These are phyloP conservation scores for Barbarea vulgaris DNA, from an alignment of 345 rosid species.

Conservation along the genomic window DNA sequence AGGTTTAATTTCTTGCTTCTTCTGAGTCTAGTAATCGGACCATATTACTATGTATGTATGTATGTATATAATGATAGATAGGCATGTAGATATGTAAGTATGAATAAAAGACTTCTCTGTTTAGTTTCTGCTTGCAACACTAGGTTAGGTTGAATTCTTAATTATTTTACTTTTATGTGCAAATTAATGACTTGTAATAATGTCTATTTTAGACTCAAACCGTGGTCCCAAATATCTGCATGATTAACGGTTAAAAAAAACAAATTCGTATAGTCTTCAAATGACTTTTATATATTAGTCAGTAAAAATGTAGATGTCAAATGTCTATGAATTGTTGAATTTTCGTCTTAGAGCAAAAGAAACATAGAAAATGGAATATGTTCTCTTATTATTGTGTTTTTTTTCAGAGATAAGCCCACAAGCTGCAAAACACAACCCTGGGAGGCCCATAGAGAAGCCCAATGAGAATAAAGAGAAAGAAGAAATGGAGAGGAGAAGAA, in stretches of 20 bases:
- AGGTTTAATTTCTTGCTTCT: conserved; percentile 43
- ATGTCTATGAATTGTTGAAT: background rate
- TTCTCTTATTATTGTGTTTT: background rate
- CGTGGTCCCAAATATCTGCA: conserved; percentile 30
- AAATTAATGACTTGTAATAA: conserved; percentile 23
- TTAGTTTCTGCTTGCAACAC: conserved; percentile 32
- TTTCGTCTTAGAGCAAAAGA: background rate
- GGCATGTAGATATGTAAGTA: background rate
- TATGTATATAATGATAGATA: background rate
- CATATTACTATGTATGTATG: conserved; percentile 11
- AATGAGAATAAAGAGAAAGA: conserved; percentile 9
- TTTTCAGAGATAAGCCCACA: conserved; percentile 15
- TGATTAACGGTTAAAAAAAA: background rate
- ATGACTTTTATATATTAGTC: background rate
- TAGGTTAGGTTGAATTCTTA: conserved; percentile 1
- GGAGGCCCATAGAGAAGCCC: background rate
- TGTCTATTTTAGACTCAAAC: conserved; percentile 25
- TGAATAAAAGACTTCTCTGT: conserved; percentile 1
- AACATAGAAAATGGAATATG: background rate
- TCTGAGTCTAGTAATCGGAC: background rate
- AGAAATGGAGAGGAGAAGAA: conserved; percentile 39
- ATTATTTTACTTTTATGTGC: conserved; percentile 15
- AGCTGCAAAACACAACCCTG: background rate
- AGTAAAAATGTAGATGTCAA: background rate
- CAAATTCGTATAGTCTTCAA: background rate